These are phyloP conservation scores for Xylaria longipes DNA, from an alignment of 495 filamentous ascomycete species.

Conservation along the genomic window DNA sequence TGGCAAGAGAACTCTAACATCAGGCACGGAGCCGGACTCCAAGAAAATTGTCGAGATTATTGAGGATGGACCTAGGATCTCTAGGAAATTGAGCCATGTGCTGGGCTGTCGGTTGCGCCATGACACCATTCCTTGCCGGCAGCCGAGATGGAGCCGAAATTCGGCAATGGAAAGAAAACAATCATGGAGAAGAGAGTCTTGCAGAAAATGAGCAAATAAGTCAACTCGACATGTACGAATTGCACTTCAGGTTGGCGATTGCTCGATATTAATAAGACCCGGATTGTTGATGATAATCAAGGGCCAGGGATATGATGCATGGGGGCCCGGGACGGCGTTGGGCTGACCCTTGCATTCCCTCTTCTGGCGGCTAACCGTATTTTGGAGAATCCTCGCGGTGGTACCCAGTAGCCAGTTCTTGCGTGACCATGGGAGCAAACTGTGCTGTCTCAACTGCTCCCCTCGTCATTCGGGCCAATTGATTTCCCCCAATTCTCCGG, in stretches of 20 bases:
- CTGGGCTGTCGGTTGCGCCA: constrained; percentile 24
- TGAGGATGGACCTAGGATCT: neutral
- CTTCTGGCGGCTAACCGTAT: constrained; percentile 28
- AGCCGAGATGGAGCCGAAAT: constrained; percentile 17
- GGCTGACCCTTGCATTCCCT: constrained; percentile 31
- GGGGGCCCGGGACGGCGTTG: constrained; percentile 31
- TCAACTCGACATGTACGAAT: constrained; percentile 17
- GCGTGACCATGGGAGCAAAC: constrained; percentile 21
- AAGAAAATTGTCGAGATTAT: neutral
- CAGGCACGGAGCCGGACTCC: neutral
- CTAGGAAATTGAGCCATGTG: constrained; percentile 21
- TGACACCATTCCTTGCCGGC: constrained; percentile 19
- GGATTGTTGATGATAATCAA: constrained; percentile 28
- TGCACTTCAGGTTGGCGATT: constrained; percentile 25
- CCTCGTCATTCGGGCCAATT: neutral
- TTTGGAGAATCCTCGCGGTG: constrained; percentile 29
- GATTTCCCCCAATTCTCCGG: neutral
- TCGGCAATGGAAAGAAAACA: constrained; percentile 3
- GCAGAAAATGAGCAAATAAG: constrained; percentile 15
- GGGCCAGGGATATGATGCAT: constrained; percentile 30
- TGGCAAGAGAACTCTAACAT: neutral
- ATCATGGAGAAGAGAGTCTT: neutral
- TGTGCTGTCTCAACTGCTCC: constrained; percentile 21
- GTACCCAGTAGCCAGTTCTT: constrained; percentile 25
- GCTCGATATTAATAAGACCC: constrained; percentile 31